A percentile compares a stretch with the other conserved stretches of the same genome.
Conservation (phyloP, 108 stramenopile genomes). For the Bacterosira constricta region DNA sequence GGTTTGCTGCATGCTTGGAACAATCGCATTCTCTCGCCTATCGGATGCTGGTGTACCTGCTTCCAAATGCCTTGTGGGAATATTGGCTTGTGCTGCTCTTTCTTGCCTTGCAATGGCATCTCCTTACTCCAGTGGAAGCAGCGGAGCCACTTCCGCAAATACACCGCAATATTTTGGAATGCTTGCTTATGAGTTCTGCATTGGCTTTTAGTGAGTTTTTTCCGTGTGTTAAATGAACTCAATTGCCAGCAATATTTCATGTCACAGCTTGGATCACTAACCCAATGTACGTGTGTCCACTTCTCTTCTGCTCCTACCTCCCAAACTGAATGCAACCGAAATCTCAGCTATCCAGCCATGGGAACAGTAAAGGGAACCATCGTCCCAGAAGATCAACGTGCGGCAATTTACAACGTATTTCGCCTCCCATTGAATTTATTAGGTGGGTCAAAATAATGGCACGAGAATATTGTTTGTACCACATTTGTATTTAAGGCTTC, state of each 20-base stretch:
- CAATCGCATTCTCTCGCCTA: slow-evolving; percentile 74
- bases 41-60: slow-evolving; percentile 58
- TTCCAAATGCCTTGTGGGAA: slow-evolving; percentile 60
- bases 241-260: neutral
- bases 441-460: too few relatives aligned
- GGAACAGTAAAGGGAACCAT: slow-evolving; percentile 93
- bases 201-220: slow-evolving; percentile 80
- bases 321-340: too few relatives aligned
- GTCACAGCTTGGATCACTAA: too few relatives aligned
- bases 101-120: slow-evolving; percentile 41
- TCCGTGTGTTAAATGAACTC: neutral
- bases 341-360: slow-evolving; percentile 82
- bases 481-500: too few relatives aligned
- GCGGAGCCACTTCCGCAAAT: slow-evolving; percentile 35
- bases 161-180: slow-evolving; percentile 79
- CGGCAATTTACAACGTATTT: slow-evolving; percentile 95
- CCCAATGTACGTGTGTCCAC: neutral
- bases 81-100: slow-evolving; percentile 62
- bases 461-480: too few relatives aligned
- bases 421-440: slow-evolving; percentile 92
- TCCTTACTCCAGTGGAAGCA: slow-evolving; percentile 37
- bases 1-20: slow-evolving; percentile 93
- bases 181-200: slow-evolving; percentile 90
- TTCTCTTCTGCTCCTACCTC: too few relatives aligned
- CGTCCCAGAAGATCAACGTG: slow-evolving; percentile 91